These are phyloP conservation scores for Mycena capillaripes DNA, from an alignment of 768 basidiomycete genomes.

Conservation along the genomic window DNA sequence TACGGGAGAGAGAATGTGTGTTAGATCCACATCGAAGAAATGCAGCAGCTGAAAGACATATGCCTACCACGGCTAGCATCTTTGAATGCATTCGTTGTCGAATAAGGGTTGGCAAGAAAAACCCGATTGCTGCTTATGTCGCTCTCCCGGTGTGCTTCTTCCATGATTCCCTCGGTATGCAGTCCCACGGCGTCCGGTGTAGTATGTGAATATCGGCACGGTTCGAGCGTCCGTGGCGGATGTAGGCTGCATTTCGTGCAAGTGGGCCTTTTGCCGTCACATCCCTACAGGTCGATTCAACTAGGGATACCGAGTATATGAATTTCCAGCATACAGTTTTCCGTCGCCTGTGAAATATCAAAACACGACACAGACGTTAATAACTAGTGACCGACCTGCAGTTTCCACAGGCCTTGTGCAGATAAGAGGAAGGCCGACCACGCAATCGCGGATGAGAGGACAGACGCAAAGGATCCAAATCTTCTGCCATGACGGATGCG, in stretches of 20 bases:
- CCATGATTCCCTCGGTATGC: too few species aligned
- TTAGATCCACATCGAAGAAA: too few species aligned
- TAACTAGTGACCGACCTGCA: not conserved
- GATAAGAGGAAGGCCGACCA: conserved; percentile 2
- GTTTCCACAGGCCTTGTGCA: conserved; percentile 3
- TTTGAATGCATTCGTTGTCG: not conserved
- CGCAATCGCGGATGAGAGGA: not conserved
- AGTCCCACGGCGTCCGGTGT: too few species aligned
- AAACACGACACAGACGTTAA: too few species aligned
- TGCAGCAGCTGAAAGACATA: too few species aligned
- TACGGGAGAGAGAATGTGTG: too few species aligned
- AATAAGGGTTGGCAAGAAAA: not conserved
- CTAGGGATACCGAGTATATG: too few species aligned
- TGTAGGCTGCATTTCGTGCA: not conserved
- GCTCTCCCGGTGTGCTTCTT: not conserved
- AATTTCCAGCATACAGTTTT: too few species aligned
- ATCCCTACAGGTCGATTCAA: not conserved
- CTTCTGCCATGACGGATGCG: too few species aligned
- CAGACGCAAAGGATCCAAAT: too few species aligned
- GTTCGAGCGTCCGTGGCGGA: not conserved
- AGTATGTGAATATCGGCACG: not conserved
- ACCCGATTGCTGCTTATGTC: not conserved
- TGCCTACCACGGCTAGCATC: not conserved
- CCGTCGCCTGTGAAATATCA: too few species aligned
- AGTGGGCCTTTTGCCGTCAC: not conserved